Percentiles rank a stretch among this genome's conserved stretches.
These are phyloP conservation scores for Cicer chorassanicum DNA, from an alignment of 306 rosid genomes.

Conservation along the genomic window DNA sequence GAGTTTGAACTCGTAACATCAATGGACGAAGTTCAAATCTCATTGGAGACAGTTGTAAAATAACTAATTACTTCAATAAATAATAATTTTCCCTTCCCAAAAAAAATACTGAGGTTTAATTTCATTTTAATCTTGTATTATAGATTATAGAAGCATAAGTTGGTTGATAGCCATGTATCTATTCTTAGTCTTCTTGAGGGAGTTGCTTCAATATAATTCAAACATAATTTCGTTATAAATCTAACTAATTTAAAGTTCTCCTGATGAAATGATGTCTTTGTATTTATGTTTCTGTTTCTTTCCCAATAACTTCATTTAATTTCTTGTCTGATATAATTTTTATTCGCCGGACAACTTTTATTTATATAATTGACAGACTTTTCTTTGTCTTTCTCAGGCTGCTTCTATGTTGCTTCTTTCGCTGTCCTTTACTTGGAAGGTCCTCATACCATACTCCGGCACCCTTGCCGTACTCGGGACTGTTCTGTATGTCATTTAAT, in stretches of 20 bases:
- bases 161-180: too few relatives aligned
- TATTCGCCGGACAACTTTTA: neutral
- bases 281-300: constrained; percentile 30
- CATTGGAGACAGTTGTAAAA: too few relatives aligned
- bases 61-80: too few relatives aligned
- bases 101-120: neutral
- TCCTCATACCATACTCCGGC: constrained; percentile 80
- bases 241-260: neutral
- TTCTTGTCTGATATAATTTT: neutral
- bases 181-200: neutral
- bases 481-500: constrained; percentile 75
- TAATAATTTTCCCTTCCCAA: too few relatives aligned
- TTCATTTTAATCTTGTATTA: constrained; percentile 10
- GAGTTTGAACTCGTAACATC: too few relatives aligned
- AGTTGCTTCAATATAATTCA: neutral
- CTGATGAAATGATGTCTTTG: constrained; percentile 27
- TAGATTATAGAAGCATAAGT: neutral
- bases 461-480: constrained; percentile 86
- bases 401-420: constrained; percentile 96
- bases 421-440: constrained; percentile 83
- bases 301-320: neutral
- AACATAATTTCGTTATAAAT: too few relatives aligned
- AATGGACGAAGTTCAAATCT: too few relatives aligned
- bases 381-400: constrained; percentile 58
- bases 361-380: constrained; percentile 22